phyloP scores from a whole-genome alignment of 805 yeast species.

The Yamadazyma phyllophila region DNA sequence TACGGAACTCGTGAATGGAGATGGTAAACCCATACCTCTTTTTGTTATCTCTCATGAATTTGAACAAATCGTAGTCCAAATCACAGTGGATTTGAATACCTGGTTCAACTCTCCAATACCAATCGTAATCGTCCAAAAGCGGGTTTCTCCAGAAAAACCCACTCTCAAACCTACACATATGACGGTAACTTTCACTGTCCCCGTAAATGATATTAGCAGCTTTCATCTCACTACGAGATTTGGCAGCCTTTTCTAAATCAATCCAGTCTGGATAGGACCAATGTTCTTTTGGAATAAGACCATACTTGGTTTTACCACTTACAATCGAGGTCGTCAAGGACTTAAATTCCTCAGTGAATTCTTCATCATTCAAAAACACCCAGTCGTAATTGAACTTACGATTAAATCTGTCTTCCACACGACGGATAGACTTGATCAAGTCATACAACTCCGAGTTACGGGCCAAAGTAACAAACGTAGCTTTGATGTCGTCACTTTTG shows the following conservation, averaged over 20 bases:
- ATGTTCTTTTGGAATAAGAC: constrained; percentile 75
- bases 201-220: constrained; percentile 67
- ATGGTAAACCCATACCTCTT: constrained; percentile 89
- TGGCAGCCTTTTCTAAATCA: constrained; percentile 68
- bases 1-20: constrained; percentile 74
- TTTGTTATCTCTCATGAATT: constrained; percentile 67
- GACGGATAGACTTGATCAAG: constrained; percentile 62
- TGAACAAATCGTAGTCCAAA: constrained; percentile 82
- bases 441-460: constrained; percentile 69
- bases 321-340: constrained; percentile 62
- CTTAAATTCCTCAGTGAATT: constrained; percentile 79
- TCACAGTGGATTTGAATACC: constrained; percentile 79
- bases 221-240: constrained; percentile 58
- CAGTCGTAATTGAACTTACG: constrained; percentile 80
- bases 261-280: constrained; percentile 91
- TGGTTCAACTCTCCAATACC: constrained; percentile 96
- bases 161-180: constrained; percentile 90
- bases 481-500: constrained; percentile 45
- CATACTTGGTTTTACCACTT: constrained; percentile 78
- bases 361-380: constrained; percentile 91
- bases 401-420: constrained; percentile 89
- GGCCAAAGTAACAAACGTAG: constrained; percentile 70
- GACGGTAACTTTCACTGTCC: constrained; percentile 72
- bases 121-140: constrained; percentile 70
- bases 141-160: constrained; percentile 87